phyloP scores from a whole-genome alignment of 495 filamentous ascomycete genomes.

The Hypomontagnella monticulosa region DNA sequence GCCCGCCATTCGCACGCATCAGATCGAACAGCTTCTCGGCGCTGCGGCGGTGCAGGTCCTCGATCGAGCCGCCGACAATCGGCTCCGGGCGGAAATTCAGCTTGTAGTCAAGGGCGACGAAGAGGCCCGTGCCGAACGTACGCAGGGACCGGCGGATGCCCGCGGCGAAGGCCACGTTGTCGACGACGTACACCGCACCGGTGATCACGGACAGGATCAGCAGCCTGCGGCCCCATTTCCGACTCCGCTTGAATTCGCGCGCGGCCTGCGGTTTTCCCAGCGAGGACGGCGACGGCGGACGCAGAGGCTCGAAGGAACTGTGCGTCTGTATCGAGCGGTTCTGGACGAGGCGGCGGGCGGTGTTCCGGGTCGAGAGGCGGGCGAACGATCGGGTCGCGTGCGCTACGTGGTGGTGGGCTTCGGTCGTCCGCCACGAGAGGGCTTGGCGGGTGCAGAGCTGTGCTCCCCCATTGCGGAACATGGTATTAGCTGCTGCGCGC shows the following conservation, averaged over 20 bases:
- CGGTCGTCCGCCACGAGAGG: conserved; percentile 6
- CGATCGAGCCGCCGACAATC: conserved; percentile 70
- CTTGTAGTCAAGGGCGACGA: conserved; percentile 93
- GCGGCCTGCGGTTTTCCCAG: conserved; percentile 77
- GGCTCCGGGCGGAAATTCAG: conserved; percentile 90
- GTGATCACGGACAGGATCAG: conserved; percentile 67
- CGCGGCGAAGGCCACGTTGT: conserved; percentile 78
- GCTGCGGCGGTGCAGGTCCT: conserved; percentile 79
- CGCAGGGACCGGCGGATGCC: conserved; percentile 80
- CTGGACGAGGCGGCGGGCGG: conserved; percentile 18
- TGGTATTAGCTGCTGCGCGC: conserved; percentile 30
- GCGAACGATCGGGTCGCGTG: conserved; percentile 16
- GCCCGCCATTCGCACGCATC: conserved; percentile 83
- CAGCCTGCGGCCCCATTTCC: conserved; percentile 80
- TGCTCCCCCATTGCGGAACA: conserved; percentile 43
- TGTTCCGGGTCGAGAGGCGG: conserved; percentile 23
- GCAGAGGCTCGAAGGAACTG: conserved; percentile 71
- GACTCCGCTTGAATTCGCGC: conserved; percentile 69
- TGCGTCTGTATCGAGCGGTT: conserved; percentile 27
- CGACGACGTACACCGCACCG: conserved; percentile 71
- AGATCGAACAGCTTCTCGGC: conserved; percentile 83
- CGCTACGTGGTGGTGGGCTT: neutral
- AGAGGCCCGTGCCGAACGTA: conserved; percentile 80
- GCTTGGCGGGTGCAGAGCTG: conserved; percentile 34
- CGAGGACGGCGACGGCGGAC: conserved; percentile 81